Evolutionary conservation across 805 yeast genomes (phyloP).

Genomic region (Helenozyma baotianmanensis): DNA sequence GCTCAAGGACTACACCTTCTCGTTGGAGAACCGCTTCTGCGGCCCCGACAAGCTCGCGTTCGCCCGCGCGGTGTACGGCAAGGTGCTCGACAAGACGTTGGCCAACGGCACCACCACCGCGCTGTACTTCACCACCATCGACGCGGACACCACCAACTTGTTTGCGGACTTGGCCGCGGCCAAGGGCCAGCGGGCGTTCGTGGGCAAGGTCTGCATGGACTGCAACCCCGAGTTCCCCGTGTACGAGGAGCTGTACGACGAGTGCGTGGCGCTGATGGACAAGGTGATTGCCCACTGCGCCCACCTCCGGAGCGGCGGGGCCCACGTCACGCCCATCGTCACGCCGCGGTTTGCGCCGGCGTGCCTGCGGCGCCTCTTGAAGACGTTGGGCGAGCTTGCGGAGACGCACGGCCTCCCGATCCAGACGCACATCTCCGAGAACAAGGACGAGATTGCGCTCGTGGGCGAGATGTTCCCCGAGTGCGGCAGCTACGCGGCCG

Average conservation of each 20-base stretch:
- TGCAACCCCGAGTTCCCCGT: slow-evolving; percentile 61
- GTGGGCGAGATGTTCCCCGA: slow-evolving; percentile 72
- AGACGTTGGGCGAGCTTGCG: slow-evolving; percentile 54
- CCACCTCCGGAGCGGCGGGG: slow-evolving; percentile 21
- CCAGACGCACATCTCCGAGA: slow-evolving; percentile 92
- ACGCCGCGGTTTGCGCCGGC: slow-evolving; percentile 95
- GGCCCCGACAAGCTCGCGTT: slow-evolving; percentile 35
- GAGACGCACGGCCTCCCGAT: slow-evolving; percentile 55
- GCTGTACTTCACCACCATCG: slow-evolving; percentile 86
- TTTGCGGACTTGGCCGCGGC: slow-evolving; percentile 67
- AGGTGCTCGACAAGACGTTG: slow-evolving; percentile 67
- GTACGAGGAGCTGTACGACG: slow-evolving; percentile 58
- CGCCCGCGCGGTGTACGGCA: slow-evolving; percentile 61
- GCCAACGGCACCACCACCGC: slow-evolving; percentile 87
- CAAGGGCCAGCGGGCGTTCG: slow-evolving; percentile 79
- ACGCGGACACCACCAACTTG: slow-evolving; percentile 61
- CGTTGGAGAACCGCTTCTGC: slow-evolving; percentile 67
- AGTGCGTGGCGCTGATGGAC: slow-evolving; percentile 49
- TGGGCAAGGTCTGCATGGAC: slow-evolving; percentile 95
- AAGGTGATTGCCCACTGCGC: slow-evolving; percentile 54
- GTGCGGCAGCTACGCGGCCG: slow-evolving; percentile 63
- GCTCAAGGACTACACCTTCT: slow-evolving; percentile 85
- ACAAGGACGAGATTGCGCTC: slow-evolving; percentile 66
- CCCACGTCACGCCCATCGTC: slow-evolving; percentile 63
- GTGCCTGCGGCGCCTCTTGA: slow-evolving; percentile 62